Base-by-base conservation (phyloP, 495 filamentous ascomycete species). In the Penicillium coprophilum region DNA sequence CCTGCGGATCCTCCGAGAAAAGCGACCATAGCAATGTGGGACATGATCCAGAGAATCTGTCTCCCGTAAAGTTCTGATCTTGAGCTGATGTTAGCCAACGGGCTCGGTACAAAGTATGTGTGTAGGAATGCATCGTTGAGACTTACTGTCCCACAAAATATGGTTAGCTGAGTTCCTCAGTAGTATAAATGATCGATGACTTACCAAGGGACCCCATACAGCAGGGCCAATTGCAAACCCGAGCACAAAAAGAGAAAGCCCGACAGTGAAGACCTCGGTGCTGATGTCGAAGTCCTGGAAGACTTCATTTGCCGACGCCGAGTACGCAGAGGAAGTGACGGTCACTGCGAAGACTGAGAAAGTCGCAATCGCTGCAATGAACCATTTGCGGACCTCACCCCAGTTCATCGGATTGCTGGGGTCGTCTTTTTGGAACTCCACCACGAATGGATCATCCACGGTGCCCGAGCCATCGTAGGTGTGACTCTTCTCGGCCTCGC, bases 251-350 rank as follows among this genome's bases (percentile, higher is more conserved):
- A 58, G 50, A 17, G 56, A 58, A 19, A 58, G 17, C 8, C 56
- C 56, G 19, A 49, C 30, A 3, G 30, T 27, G 45, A 51, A 50
- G 3, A 53, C 50, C 41, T 53, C 56, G 11, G 17, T 34, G 36
- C 56, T 43, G 19, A 58, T 24, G 24, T 40, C 13, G 11, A 58
- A 53, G 9, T 30, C 23, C 5, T 19, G 10, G 4, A 54, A 17
- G 23, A 53, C 30, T 36, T 54, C 36, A 9, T 7, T 15, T 58
- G 24, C 30, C 39, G n/a, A 54, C 47, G 15, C 32, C 12, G 52
- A 46, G 57, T 84, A 89, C 10, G 85, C 86, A 2, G 85, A 86
- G 9, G 83, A 86, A 30, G 81, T 83, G 44, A 90, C 83, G 15
- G 87, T 75, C 15, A 88, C 84, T 1, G 32, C 32, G 4, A 34